Evolutionary conservation across 768 basidiomycete species (phyloP).

Genomic region (Pleurotus tuber-regium): DNA sequence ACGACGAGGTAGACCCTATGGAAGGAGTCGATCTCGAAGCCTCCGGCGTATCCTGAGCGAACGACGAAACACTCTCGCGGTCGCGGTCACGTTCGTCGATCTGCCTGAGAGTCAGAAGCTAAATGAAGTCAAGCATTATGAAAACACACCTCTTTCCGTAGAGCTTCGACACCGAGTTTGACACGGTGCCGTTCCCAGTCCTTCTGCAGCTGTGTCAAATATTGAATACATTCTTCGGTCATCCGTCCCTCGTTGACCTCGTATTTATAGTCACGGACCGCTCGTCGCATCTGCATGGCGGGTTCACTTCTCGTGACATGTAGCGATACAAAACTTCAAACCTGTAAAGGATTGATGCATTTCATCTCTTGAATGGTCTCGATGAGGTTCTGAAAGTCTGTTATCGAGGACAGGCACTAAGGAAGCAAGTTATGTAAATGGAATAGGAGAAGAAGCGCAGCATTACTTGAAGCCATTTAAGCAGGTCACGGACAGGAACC

Average conservation of each 20-base stretch:
- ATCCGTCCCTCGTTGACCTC: slow-evolving; percentile 91
- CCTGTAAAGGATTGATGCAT: slow-evolving; percentile 89
- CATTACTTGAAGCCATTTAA: slow-evolving; percentile 81
- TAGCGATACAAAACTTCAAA: slow-evolving; percentile 19
- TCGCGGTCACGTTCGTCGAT: slow-evolving; percentile 69
- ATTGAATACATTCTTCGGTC: slow-evolving; percentile 94
- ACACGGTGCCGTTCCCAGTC: slow-evolving; percentile 96
- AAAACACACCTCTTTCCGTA: slow-evolving; percentile 71
- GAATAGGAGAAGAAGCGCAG: neutral
- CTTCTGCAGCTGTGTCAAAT: slow-evolving; percentile 91
- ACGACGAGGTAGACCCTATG: slow-evolving; percentile 28
- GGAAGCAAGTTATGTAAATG: neutral
- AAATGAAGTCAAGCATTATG: neutral
- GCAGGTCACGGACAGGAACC: slow-evolving; percentile 76
- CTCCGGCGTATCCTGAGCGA: slow-evolving; percentile 40
- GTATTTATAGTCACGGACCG: slow-evolving; percentile 89
- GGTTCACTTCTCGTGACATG: neutral
- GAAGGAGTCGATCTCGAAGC: slow-evolving; percentile 30
- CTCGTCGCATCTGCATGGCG: slow-evolving; percentile 88
- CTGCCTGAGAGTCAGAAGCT: slow-evolving; percentile 29
- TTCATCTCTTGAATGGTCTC: slow-evolving; percentile 88
- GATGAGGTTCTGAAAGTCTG: slow-evolving; percentile 84
- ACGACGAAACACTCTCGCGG: slow-evolving; percentile 56
- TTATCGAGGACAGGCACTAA: slow-evolving; percentile 85
- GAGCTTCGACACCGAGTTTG: slow-evolving; percentile 79